Conservation (phyloP, 306 rosid genomes). For the Datisca glomerata region DNA sequence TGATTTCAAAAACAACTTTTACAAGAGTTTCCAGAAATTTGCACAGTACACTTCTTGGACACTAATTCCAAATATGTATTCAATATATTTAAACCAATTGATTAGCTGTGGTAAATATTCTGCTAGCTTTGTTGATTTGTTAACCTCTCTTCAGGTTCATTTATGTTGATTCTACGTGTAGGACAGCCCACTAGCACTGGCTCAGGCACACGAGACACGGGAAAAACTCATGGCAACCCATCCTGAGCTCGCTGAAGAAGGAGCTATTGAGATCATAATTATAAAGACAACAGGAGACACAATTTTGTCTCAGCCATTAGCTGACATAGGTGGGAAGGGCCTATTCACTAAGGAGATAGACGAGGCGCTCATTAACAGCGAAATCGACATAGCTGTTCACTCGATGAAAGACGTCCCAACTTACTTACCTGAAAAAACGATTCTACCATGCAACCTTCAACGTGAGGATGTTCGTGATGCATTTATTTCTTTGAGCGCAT, state of each 20-base stretch:
- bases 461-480: slow-evolving; percentile 94
- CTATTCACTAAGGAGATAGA: slow-evolving; percentile 89
- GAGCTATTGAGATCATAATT: slow-evolving; percentile 70
- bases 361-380: slow-evolving; percentile 66
- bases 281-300: slow-evolving; percentile 90
- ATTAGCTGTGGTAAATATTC: slow-evolving; percentile 2
- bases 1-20: background rate
- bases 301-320: slow-evolving; percentile 68
- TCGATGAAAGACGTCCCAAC: slow-evolving; percentile 97
- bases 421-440: slow-evolving; percentile 59
- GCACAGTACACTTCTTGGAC: background rate
- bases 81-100: no score
- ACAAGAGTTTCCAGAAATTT: background rate
- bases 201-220: slow-evolving; percentile 89
- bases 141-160: slow-evolving; percentile 12
- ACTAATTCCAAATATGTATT: background rate
- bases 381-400: slow-evolving; percentile 79
- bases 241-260: slow-evolving; percentile 72
- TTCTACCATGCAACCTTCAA: slow-evolving; percentile 74
- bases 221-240: slow-evolving; percentile 69
- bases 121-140: background rate
- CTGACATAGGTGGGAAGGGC: slow-evolving; percentile 92
- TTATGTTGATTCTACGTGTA: slow-evolving; percentile 24
- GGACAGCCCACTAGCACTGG: slow-evolving; percentile 88
- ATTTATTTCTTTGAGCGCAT: slow-evolving; percentile 59